Percentiles rank a stretch among this genome's conserved stretches.
These are phyloP conservation scores for Phytophthora hybrid DNA, from an alignment of 352 stramenopile species.

Conservation along the genomic window DNA sequence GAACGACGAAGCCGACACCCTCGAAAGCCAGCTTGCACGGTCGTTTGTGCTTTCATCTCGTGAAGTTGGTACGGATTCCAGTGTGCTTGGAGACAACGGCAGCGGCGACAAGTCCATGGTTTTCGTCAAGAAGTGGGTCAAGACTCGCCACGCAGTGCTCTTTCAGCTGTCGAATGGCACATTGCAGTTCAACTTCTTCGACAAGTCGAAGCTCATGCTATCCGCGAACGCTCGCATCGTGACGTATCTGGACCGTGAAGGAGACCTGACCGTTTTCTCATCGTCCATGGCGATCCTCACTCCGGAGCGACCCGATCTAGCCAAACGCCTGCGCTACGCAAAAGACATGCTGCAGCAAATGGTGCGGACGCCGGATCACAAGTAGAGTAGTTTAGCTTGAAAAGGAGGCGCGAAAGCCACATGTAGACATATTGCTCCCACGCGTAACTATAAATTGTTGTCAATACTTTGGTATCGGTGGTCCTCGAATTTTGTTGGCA, in stretches of 20 bases:
- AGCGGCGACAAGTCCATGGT: conserved; percentile 64
- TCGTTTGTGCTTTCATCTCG: conserved; percentile 33
- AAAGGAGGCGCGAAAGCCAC: conserved; percentile 8
- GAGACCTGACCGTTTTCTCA: conserved; percentile 60
- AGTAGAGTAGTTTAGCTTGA: conserved; percentile 26
- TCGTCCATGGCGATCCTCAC: conserved; percentile 67
- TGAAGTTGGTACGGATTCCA: conserved; percentile 36
- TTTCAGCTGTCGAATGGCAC: conserved; percentile 98
- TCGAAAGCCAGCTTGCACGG: conserved; percentile 53
- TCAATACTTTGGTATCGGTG: conserved; percentile 39
- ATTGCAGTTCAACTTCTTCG: conserved; percentile 97
- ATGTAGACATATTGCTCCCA: conserved; percentile 34
- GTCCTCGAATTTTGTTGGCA: conserved; percentile 29
- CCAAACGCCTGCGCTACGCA: conserved; percentile 91
- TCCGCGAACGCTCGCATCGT: conserved; percentile 89
- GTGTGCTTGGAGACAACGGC: conserved; percentile 15
- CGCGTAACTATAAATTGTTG: conserved; percentile 49
- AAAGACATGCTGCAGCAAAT: conserved; percentile 98
- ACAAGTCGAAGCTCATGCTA: conserved; percentile 96
- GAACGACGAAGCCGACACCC: conserved; percentile 53
- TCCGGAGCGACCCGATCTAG: conserved; percentile 67
- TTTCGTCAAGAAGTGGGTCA: conserved; percentile 99
- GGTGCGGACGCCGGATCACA: conserved; percentile 41
- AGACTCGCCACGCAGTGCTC: conserved; percentile 97
- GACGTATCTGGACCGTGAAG: conserved; percentile 90